Evolutionary conservation across 371 early-diverging fungal genomes (phyloP).

Genomic region (Lichtheimia ornata): DNA sequence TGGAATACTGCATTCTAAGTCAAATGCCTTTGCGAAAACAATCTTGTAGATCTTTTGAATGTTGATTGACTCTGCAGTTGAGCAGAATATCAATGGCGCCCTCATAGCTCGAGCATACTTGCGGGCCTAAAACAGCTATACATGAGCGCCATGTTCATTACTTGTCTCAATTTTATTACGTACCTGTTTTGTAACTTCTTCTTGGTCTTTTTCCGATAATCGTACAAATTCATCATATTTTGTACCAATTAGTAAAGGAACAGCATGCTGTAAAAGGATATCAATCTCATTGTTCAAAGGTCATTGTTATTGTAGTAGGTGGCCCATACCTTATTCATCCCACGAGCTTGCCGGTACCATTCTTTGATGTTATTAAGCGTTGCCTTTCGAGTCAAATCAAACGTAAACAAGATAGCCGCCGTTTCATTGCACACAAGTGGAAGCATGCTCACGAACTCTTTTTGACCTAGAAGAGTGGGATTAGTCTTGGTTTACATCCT

Average conservation of each 20-base stretch:
- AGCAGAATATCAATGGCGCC: constrained; percentile 93
- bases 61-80: constrained; percentile 91
- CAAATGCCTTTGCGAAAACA: constrained; percentile 91
- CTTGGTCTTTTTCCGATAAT: constrained; percentile 82
- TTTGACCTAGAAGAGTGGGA: constrained; percentile 65
- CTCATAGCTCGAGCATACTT: constrained; percentile 92
- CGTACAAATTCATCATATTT: constrained; percentile 94
- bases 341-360: constrained; percentile 96
- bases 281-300: too few relatives aligned
- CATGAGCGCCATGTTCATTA: not conserved
- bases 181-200: constrained; percentile 91
- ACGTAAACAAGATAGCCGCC: constrained; percentile 93
- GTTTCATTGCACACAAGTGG: constrained; percentile 96
- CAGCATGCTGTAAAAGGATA: constrained; percentile 67
- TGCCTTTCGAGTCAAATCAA: constrained; percentile 90
- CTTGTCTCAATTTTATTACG: not conserved
- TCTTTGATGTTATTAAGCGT: constrained; percentile 93
- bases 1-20: constrained; percentile 90
- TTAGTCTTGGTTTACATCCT: not conserved
- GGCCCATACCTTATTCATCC: constrained; percentile 80
- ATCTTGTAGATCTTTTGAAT: constrained; percentile 97
- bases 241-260: constrained; percentile 95
- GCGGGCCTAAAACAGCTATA: constrained; percentile 60
- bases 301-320: too few relatives aligned
- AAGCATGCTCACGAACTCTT: constrained; percentile 96